Conservation (phyloP, 306 rosid species). For the Lablab purpureus region DNA sequence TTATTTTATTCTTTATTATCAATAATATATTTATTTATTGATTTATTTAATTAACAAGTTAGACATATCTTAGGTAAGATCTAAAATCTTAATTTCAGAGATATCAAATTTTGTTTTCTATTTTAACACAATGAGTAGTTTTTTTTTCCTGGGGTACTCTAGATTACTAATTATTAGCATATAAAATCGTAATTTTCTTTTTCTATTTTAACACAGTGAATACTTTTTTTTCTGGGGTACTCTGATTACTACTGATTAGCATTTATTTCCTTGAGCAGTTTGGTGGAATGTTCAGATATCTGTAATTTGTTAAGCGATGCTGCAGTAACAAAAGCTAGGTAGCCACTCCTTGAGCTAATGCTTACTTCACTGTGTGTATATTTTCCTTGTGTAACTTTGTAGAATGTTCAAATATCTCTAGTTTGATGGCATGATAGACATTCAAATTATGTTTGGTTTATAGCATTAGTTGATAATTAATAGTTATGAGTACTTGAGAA, state of each 20-base stretch:
- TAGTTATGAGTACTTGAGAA: background rate
- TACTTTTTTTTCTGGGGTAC: background rate
- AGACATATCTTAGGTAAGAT: too few relatives aligned
- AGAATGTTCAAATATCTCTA: constrained; percentile 88
- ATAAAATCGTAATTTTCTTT: too few relatives aligned
- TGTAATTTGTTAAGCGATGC: constrained; percentile 81
- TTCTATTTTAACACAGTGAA: background rate
- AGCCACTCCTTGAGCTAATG: background rate
- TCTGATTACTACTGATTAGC: background rate
- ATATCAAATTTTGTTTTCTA: too few relatives aligned
- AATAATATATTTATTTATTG: too few relatives aligned
- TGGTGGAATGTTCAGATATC: constrained; percentile 95
- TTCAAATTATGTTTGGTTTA: constrained; percentile 31
- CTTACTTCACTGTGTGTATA: background rate
- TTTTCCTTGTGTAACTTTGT: constrained; percentile 62
- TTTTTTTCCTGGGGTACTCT: too few relatives aligned
- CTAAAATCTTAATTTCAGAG: too few relatives aligned
- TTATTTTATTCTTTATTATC: too few relatives aligned
- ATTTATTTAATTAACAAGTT: too few relatives aligned
- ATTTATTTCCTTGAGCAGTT: constrained; percentile 59
- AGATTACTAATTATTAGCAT: too few relatives aligned
- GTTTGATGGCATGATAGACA: constrained; percentile 75
- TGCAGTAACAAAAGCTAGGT: constrained; percentile 43
- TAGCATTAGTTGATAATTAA: background rate
- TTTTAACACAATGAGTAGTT: too few relatives aligned